Evolutionary conservation across 305 asterid genomes (phyloP), one percentile per base, ranked within the genome.

Genomic region (Fraxinus sp.): DNA sequence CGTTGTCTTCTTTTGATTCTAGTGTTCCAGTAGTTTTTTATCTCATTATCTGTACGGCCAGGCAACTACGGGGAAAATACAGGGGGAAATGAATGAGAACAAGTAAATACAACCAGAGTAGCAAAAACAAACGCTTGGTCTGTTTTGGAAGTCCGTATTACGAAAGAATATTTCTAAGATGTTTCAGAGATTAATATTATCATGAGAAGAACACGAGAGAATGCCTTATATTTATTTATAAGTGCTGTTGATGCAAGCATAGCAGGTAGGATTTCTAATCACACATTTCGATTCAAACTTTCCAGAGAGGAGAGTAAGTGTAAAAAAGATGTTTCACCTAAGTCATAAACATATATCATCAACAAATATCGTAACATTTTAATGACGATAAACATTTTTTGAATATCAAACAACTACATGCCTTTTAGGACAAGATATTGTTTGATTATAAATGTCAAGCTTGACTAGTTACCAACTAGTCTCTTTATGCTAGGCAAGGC

Each of bases 41-140:
- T 93, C 88, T 93, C 97, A 28, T 93, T 93, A 82, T 93, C 97
- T n/a, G 97, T 93, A 80, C 97, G 94, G 41, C 97, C 97, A 66
- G 97, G 97, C 79, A 93, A 84, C 97, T 93, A 80, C 24, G 77
- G 55, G 71, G 18, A 87, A 13, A 76, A 32, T 28, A 83, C 11
- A 74, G 78, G 7, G 73, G 72, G 14, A 37, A 44, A 75, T 33
- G 79, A 73, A 39, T 62, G 49, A 78, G 72, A 64, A 36, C 9
- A 46, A 59, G 66, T 74, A 74, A 64, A 78, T 20, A 66, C 44
- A 59, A 41, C 36, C 74, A 36, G 32, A 35, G 52, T 2, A 72
- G 18, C 37, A 77, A 33, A 76, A 41, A 44, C 30, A 10, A 73
- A 64, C 18, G 74, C 74, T n/a, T 59, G 22, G 24, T 76, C 39